Evolutionary conservation across 1,139 yeast genomes (phyloP).

Genomic region (Lizanozyma gosingica): DNA sequence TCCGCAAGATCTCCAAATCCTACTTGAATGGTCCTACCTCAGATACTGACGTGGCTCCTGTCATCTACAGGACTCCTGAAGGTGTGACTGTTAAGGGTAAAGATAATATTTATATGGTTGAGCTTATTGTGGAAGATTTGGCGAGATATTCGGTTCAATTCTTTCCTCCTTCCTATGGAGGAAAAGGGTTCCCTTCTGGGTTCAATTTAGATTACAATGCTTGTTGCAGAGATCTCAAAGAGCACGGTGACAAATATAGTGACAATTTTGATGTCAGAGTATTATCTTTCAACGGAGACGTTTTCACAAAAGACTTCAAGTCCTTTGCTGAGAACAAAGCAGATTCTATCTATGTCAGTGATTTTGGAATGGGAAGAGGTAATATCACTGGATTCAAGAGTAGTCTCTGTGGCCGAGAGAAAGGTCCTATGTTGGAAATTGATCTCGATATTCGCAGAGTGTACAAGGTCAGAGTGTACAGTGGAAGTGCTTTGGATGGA

Average conservation of each 20-base stretch:
- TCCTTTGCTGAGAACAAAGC: slow-evolving; percentile 7
- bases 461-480: slow-evolving; percentile 47
- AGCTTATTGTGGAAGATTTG: slow-evolving; percentile 52
- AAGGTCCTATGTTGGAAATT: slow-evolving; percentile 12
- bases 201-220: slow-evolving; percentile 39
- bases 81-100: slow-evolving; percentile 32
- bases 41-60: slow-evolving; percentile 14
- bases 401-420: slow-evolving; percentile 28
- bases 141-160: slow-evolving; percentile 57
- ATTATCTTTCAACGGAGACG: slow-evolving; percentile 35
- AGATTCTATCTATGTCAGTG: slow-evolving; percentile 19
- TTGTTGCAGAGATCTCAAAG: slow-evolving; percentile 32
- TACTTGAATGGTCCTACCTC: background rate
- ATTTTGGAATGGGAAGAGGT: slow-evolving; percentile 34
- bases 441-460: slow-evolving; percentile 21
- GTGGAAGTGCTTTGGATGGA: slow-evolving; percentile 79
- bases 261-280: slow-evolving; percentile 42
- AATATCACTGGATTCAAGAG: slow-evolving; percentile 38
- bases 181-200: slow-evolving; percentile 49
- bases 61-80: slow-evolving; percentile 16
- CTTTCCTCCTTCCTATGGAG: slow-evolving; percentile 48
- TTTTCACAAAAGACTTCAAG: slow-evolving; percentile 23
- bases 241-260: slow-evolving; percentile 13
- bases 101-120: slow-evolving; percentile 68
- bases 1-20: slow-evolving; percentile 9